A percentile compares a stretch with the other conserved stretches of the same genome.
Evolutionary conservation across 73 alveolate genomes (phyloP).

Genomic region (Blepharisma japonicum): DNA sequence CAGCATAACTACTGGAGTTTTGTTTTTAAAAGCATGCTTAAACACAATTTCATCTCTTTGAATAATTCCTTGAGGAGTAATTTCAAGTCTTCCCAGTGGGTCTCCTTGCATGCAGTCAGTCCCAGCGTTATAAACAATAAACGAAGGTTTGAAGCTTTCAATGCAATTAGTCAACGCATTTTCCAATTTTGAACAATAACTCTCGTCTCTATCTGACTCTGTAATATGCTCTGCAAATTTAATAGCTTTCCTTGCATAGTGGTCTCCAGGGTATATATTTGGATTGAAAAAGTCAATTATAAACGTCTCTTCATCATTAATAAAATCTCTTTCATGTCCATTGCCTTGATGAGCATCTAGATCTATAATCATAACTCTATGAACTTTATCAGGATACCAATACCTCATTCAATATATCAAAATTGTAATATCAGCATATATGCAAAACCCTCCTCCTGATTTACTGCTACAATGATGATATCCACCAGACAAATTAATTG

Average conservation of each 20-base stretch:
- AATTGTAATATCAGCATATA: constrained; percentile 77
- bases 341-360: constrained; percentile 92
- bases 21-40: constrained; percentile 34
- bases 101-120: constrained; percentile 81
- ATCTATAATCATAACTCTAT: constrained; percentile 66
- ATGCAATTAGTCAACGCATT: constrained; percentile 31
- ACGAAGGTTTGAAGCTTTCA: constrained; percentile 57
- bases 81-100: constrained; percentile 61
- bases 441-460: constrained; percentile 82
- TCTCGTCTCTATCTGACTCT: constrained; percentile 42
- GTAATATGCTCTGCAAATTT: constrained; percentile 36
- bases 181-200: constrained; percentile 40
- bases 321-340: constrained; percentile 84
- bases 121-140: constrained; percentile 84
- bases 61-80: constrained; percentile 54
- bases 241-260: constrained; percentile 65
- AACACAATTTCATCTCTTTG: constrained; percentile 70
- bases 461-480: constrained; percentile 78
- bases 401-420: constrained; percentile 54
- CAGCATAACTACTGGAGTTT: constrained; percentile 74
- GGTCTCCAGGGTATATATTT: constrained; percentile 76
- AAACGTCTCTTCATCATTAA: constrained; percentile 49
- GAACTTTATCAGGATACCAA: constrained; percentile 34
- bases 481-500: constrained; percentile 87
- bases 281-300: constrained; percentile 75